Base-by-base conservation (phyloP, 805 yeast species). In the Jamesozyma lodderae region DNA sequence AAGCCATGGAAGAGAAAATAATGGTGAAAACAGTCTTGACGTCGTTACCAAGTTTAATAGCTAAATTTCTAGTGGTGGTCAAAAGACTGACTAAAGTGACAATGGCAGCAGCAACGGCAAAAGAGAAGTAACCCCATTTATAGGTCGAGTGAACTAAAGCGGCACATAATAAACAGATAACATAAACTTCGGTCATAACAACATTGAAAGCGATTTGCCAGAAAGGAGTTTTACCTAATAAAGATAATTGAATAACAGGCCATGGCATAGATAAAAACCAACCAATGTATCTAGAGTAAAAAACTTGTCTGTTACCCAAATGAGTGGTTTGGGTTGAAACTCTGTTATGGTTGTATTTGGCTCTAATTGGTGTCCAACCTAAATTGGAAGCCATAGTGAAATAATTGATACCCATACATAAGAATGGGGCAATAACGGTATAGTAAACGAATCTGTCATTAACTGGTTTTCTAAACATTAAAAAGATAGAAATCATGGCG, bases 331-430 rank as follows among this genome's bases (percentile, higher is more conserved):
- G 55, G 21, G 55, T 51, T 19, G 42, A 34, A 17, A 68, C 64
- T 14, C 53, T 53, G 31, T 66, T 71, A 50, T 73, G 78, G 42
- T 66, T 57, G 54, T 74, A 76, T 48, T 74, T 74, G 32, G 69
- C 69, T 27, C 59, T 59, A 34, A 68, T 60, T 20, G 63, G 63
- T 31, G 78, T 54, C 67, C 71, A 73, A 59, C 82, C 81, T 41
- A 76, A 65, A 53, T 76, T 62, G 23, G 81, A 72, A 33, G 81
- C 81, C 57, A 72, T 56, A 2, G 80, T 71, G 55, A 70, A 76
- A 52, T 75, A 76, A 39, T 70, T 54, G 46, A 67, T 62, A 17
- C 74, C 62, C 60, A 72, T 52, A 38, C 71, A 62, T 37, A 70
- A 57, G 41, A 60, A 56, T 6, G 73, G 67, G 30, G 67, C 62